Evolutionary conservation across 345 rosid species (phyloP), one percentile per base, ranked within the genome.

Genomic region (Linum usitatissimum): DNA sequence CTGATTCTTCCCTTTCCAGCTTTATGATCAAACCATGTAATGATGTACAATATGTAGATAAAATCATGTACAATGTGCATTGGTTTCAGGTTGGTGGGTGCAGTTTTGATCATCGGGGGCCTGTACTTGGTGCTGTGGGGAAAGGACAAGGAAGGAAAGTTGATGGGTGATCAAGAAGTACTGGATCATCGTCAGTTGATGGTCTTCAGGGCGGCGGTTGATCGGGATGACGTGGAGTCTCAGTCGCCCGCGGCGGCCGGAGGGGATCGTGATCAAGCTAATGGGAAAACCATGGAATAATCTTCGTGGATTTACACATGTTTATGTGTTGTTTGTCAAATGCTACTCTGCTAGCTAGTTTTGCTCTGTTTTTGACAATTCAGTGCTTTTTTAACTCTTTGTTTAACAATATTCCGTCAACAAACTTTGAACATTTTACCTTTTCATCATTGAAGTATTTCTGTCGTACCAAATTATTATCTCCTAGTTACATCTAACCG

Each of bases 41-140:
- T 2, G 28, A 23, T 2, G 28, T 23, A 23, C 28, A 23, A 23
- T 23, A 2, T 23, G 28, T 23, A 2, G n/a, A n/a, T n/a, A n/a
- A n/a, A 23, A 23, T n/a, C n/a, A n/a, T 2, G 28, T 23, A 23
- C 28, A 23, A 23, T 23, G 28, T 23, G 28, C 2, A 2, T n/a
- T n/a, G 28, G 28, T 23, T 23, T 23, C 72, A 92, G 98, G 58
- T 75, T 71, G 61, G 42, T 86, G 62, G 97, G 99, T 48, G 86
- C 97, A 1, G 55, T 78, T 18, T 69, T 92, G 75, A 89, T 92
- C 7, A 76, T 92, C 31, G 74, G 58, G 6, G 99, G 99, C 6
- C 81, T 87, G 2, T 90, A 87, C 34, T 79, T 78, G 0, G 99
- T 93, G 40, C 77, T 93, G 6, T 93, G 97, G 97, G 99, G 97